Conservation (phyloP, 2,329 filamentous ascomycete genomes). For the Fusarium graminum region DNA sequence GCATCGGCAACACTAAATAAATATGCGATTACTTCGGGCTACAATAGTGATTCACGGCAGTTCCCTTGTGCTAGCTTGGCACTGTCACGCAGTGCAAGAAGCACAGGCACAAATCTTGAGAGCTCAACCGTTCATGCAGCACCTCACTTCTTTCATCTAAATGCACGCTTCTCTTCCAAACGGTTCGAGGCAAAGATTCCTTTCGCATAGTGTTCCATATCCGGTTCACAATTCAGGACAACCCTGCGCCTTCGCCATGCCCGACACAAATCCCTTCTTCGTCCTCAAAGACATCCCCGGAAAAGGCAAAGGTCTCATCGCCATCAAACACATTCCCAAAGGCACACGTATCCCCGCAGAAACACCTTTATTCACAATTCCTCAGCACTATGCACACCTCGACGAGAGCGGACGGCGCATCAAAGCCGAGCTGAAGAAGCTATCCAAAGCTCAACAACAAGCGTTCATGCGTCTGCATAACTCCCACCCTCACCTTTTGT, state of each 20-base stretch:
- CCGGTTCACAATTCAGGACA: background rate
- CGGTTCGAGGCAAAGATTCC: no score
- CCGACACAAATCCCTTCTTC: background rate
- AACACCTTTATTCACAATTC: background rate
- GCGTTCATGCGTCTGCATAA: constrained; percentile 16
- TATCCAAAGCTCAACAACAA: background rate
- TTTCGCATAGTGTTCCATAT: background rate
- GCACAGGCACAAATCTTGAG: no score
- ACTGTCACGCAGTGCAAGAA: background rate
- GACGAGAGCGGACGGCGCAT: background rate
- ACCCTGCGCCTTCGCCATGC: constrained; percentile 1
- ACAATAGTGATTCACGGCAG: background rate
- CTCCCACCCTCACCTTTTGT: background rate
- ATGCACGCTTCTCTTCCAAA: background rate
- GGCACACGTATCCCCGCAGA: constrained; percentile 37
- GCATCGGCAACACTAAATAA: no score
- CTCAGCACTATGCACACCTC: background rate
- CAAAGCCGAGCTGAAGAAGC: background rate
- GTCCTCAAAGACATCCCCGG: constrained; percentile 9
- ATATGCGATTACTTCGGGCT: background rate
- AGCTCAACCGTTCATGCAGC: no score
- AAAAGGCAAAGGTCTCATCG: constrained; percentile 31
- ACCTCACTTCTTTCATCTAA: background rate
- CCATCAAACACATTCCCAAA: constrained; percentile 19
- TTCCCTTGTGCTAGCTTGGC: background rate